These are phyloP conservation scores for Sanguinoderma infundibulare DNA, from an alignment of 1,284 basidiomycete species.

Conservation along the genomic window DNA sequence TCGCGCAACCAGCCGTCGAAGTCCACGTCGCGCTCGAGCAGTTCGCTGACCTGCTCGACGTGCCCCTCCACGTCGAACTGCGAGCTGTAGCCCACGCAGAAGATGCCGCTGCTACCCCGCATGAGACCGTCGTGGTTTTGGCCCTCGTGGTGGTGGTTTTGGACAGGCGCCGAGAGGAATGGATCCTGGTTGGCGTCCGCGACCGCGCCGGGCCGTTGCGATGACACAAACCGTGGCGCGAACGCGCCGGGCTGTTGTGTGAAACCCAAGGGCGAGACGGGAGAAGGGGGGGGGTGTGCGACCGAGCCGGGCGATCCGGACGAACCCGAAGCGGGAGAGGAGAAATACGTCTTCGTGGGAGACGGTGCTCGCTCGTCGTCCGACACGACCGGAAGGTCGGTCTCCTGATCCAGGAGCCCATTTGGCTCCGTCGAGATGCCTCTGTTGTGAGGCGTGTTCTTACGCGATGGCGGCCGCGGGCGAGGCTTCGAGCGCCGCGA, in stretches of 20 bases:
- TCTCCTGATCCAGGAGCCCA: slow-evolving; percentile 5
- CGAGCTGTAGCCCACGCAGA: slow-evolving; percentile 46
- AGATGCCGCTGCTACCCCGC: slow-evolving; percentile 31
- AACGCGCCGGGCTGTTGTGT: slow-evolving; percentile 42
- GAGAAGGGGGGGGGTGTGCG: slow-evolving; percentile 35
- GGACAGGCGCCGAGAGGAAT: slow-evolving; percentile 10
- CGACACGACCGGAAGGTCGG: slow-evolving; percentile 9
- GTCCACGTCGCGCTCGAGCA: slow-evolving; percentile 50
- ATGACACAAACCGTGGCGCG: slow-evolving; percentile 44
- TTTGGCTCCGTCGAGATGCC: slow-evolving; percentile 3
- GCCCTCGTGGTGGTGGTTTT: neutral
- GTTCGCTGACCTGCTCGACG: slow-evolving; percentile 44
- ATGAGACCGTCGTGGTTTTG: slow-evolving; percentile 21
- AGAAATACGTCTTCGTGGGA: slow-evolving; percentile 45
- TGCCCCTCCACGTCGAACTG: slow-evolving; percentile 51
- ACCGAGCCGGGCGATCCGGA: slow-evolving; percentile 32
- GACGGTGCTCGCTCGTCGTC: slow-evolving; percentile 29
- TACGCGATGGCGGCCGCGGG: slow-evolving; percentile 40
- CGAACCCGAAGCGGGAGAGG: slow-evolving; percentile 45
- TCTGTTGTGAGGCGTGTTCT: slow-evolving; percentile 20
- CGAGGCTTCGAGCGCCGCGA: slow-evolving; percentile 39
- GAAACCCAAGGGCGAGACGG: slow-evolving; percentile 43
- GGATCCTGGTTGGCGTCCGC: slow-evolving; percentile 16
- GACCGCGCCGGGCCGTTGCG: slow-evolving; percentile 33
- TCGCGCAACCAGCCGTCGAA: slow-evolving; percentile 50